Conservation (phyloP, 768 basidiomycete genomes). For the Mycena vulgaris region DNA sequence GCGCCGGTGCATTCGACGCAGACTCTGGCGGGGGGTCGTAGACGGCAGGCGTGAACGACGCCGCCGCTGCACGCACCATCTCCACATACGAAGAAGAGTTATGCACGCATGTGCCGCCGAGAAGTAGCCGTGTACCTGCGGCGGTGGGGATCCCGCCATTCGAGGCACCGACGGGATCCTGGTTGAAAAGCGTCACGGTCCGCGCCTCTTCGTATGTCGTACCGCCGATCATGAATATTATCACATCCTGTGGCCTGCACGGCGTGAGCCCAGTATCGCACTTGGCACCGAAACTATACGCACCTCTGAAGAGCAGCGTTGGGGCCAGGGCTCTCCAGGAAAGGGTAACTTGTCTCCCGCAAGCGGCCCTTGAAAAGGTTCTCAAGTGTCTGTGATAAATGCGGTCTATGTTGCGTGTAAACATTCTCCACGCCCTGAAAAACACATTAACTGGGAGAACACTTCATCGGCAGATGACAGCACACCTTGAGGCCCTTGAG, state of each 20-base stretch:
- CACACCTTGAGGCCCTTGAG: conserved; percentile 94
- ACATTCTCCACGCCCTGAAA: conserved; percentile 97
- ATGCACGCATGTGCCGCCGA: conserved; percentile 96
- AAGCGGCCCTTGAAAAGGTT: conserved; percentile 88
- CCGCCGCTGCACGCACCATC: conserved; percentile 85
- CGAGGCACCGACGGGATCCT: conserved; percentile 73
- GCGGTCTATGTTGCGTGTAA: conserved; percentile 97
- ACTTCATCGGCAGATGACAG: not conserved
- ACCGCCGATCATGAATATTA: conserved; percentile 97
- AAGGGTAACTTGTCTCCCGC: conserved; percentile 92
- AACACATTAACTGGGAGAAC: conserved; percentile 18
- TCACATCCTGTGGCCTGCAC: conserved; percentile 92
- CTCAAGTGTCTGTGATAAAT: conserved; percentile 93
- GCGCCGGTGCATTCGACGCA: conserved; percentile 78
- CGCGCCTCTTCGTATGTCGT: conserved; percentile 97
- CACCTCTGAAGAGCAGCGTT: conserved; percentile 83
- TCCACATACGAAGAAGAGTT: conserved; percentile 92
- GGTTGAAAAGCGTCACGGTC: conserved; percentile 88
- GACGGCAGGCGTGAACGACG: conserved; percentile 72
- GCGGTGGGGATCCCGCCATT: conserved; percentile 63
- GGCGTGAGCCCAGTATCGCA: conserved; percentile 11
- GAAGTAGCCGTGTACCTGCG: conserved; percentile 81
- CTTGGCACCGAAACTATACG: conserved; percentile 30
- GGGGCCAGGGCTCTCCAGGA: conserved; percentile 76
- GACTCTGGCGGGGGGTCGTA: conserved; percentile 86